Evolutionary conservation across 129 eudicot species (phyloP).

Genomic region (Flaveria robusta): DNA sequence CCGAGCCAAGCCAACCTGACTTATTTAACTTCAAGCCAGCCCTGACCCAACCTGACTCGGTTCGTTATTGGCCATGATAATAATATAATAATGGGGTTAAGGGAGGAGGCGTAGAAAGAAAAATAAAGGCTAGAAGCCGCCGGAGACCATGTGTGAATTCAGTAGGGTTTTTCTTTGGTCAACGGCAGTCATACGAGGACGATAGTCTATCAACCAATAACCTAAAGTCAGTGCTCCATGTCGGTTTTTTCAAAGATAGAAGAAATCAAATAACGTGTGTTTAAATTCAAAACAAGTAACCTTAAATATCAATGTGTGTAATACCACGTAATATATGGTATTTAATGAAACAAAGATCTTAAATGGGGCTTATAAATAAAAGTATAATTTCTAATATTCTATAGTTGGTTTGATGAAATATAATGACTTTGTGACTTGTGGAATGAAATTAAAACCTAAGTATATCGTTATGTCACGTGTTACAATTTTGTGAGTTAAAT

Average conservation of each 20-base stretch:
- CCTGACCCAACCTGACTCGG: no score
- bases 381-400: no score
- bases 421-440: no score
- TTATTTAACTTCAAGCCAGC: no score
- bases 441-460: no score
- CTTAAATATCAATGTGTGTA: background rate
- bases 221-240: background rate
- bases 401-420: no score
- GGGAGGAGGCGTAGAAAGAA: background rate
- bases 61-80: background rate
- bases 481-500: no score
- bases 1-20: no score
- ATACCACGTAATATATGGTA: background rate
- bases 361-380: background rate
- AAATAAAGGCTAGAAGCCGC: background rate
- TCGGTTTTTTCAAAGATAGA: background rate
- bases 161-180: conserved; percentile 5
- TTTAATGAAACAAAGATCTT: background rate
- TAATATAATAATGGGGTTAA: background rate
- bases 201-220: conserved; percentile 7
- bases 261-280: background rate
- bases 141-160: conserved; percentile 9
- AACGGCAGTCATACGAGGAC: conserved; percentile 25
- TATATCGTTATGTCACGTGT: no score
- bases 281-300: background rate